These are phyloP conservation scores for Amanita jacksonii DNA, from an alignment of 768 basidiomycete species.

Conservation along the genomic window DNA sequence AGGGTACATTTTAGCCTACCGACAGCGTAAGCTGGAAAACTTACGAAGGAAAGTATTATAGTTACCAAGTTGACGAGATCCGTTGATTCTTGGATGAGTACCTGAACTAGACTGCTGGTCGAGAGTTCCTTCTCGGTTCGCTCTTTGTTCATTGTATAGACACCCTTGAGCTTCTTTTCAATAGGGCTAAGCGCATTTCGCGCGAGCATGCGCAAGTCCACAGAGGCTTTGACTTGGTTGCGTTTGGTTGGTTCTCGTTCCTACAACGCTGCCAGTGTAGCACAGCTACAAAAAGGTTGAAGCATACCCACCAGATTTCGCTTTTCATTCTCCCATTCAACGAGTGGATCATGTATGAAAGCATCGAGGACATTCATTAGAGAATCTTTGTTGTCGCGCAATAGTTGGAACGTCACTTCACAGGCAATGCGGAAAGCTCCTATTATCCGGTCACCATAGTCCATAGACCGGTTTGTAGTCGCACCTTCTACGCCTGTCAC, in stretches of 20 bases:
- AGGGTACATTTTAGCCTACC: constrained; percentile 89
- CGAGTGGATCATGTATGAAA: constrained; percentile 93
- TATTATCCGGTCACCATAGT: constrained; percentile 17
- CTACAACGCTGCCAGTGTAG: constrained; percentile 16
- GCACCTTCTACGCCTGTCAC: constrained; percentile 87
- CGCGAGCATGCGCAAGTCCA: constrained; percentile 58
- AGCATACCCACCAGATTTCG: constrained; percentile 42
- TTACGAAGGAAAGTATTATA: background rate
- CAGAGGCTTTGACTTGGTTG: constrained; percentile 37
- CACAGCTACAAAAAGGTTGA: background rate
- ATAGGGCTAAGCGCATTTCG: constrained; percentile 74
- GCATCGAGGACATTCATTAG: constrained; percentile 95
- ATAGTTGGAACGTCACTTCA: constrained; percentile 80
- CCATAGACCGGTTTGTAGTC: background rate
- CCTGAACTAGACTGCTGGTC: constrained; percentile 83
- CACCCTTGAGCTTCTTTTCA: constrained; percentile 71
- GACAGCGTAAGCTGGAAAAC: constrained; percentile 3
- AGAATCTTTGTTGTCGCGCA: constrained; percentile 86
- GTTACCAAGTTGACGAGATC: constrained; percentile 55
- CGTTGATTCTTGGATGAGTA: constrained; percentile 84
- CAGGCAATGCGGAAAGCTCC: constrained; percentile 87
- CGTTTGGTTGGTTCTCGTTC: constrained; percentile 32
- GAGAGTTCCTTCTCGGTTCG: constrained; percentile 50
- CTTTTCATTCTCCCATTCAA: constrained; percentile 89
- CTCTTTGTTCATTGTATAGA: constrained; percentile 47